Conservation (phyloP, 2,329 filamentous ascomycete genomes). For the Kalmusia sp. region DNA sequence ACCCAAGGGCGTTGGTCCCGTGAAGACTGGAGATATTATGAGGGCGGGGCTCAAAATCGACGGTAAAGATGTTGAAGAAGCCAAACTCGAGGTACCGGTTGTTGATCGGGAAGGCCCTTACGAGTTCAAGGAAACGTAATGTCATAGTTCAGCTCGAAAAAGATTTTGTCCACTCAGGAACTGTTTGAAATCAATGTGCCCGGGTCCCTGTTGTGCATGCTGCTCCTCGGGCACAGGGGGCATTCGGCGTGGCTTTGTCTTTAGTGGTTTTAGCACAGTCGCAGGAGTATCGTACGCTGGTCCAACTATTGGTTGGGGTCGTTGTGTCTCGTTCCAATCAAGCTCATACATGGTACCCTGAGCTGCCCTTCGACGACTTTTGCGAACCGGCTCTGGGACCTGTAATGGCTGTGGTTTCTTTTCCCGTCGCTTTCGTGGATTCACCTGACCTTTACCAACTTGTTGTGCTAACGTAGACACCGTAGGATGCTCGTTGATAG, state of each 20-base stretch:
- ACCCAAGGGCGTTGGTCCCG: slow-evolving; percentile 90
- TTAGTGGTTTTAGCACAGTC: not conserved
- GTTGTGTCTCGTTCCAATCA: slow-evolving; percentile 4
- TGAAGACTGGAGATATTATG: slow-evolving; percentile 86
- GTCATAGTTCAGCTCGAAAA: not conserved
- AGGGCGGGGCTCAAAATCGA: slow-evolving; percentile 79
- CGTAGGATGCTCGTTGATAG: not conserved
- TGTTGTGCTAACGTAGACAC: not conserved
- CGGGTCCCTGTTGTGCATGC: not conserved
- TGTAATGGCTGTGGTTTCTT: not conserved
- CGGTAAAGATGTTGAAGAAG: slow-evolving; percentile 85
- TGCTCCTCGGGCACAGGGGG: slow-evolving; percentile 3
- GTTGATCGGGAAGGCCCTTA: slow-evolving; percentile 81
- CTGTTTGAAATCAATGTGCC: not conserved
- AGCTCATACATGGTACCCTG: slow-evolving; percentile 3
- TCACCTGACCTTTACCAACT: not conserved
- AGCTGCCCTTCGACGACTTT: slow-evolving; percentile 2
- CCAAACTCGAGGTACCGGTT: slow-evolving; percentile 81
- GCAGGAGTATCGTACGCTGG: not conserved
- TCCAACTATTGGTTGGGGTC: not conserved
- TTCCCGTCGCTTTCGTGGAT: not conserved
- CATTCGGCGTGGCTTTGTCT: slow-evolving; percentile 6
- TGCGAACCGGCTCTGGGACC: slow-evolving; percentile 3
- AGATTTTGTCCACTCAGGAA: not conserved
- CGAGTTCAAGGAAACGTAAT: slow-evolving; percentile 66